phyloP scores from a whole-genome alignment of 768 basidiomycete genomes.

The Russula griseocarnosa region DNA sequence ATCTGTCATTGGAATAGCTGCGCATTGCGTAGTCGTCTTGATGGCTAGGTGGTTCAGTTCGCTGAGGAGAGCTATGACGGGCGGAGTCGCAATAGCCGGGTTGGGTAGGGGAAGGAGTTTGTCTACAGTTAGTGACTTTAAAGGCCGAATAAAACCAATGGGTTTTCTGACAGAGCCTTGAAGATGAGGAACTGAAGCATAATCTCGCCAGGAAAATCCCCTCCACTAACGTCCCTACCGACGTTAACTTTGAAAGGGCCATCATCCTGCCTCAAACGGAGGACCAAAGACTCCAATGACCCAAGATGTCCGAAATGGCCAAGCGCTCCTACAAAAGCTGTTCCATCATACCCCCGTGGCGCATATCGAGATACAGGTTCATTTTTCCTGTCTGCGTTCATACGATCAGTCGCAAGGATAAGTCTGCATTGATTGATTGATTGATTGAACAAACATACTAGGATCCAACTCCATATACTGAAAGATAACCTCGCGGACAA shows the following conservation, averaged over 20 bases:
- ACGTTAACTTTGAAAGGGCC: background rate
- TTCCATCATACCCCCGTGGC: conserved; percentile 5
- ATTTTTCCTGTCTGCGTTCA: background rate
- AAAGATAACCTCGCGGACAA: conserved; percentile 6
- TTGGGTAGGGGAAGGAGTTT: conserved; percentile 9
- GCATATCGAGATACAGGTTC: background rate
- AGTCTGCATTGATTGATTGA: background rate
- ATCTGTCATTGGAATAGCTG: background rate
- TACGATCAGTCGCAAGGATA: background rate
- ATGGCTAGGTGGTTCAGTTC: conserved; percentile 4
- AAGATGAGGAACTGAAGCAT: conserved; percentile 19
- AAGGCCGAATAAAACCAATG: background rate
- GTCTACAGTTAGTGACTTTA: conserved; percentile 7
- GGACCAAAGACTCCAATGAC: conserved; percentile 8
- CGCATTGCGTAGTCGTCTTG: conserved; percentile 1
- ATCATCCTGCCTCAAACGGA: conserved; percentile 3
- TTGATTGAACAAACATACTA: background rate
- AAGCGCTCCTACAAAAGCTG: conserved; percentile 3
- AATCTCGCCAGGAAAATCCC: background rate
- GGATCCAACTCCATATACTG: conserved; percentile 13
- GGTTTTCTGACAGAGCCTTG: conserved; percentile 5
- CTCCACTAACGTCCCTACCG: too few species aligned
- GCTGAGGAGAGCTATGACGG: conserved; percentile 1
- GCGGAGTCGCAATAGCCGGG: background rate
- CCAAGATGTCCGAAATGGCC: background rate